Evolutionary conservation across 148 eudicot species (phyloP).

Genomic region (Selenicereus undatus): DNA sequence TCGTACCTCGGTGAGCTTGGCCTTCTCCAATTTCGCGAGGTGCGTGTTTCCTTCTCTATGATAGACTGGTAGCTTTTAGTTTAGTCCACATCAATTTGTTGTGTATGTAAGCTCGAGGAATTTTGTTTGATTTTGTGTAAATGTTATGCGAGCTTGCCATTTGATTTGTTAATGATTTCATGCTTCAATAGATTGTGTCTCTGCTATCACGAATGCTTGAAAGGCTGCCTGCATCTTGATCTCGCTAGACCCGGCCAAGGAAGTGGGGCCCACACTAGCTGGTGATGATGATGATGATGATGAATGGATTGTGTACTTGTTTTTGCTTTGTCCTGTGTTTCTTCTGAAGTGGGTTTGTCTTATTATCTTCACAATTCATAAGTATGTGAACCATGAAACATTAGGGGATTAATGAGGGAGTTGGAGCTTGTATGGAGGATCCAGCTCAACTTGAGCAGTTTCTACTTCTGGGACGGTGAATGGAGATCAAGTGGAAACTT

Average conservation of each 20-base stretch:
- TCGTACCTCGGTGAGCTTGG: slow-evolving; percentile 93
- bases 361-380: neutral
- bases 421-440: neutral
- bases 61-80: neutral
- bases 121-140: neutral
- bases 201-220: too few relatives aligned
- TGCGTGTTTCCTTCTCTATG: slow-evolving; percentile 27
- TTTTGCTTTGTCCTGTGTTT: neutral
- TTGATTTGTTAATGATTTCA: neutral
- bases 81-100: neutral
- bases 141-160: neutral
- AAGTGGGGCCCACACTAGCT: too few relatives aligned
- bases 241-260: too few relatives aligned
- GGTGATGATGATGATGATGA: too few relatives aligned
- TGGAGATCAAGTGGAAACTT: neutral
- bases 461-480: neutral
- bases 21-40: slow-evolving; percentile 93
- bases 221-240: too few relatives aligned
- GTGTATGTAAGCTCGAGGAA: neutral
- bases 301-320: neutral
- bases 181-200: neutral
- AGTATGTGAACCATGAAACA: neutral
- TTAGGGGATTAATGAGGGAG: neutral
- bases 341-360: neutral
- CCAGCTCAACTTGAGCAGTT: neutral